Evolutionary conservation across 1,284 basidiomycete species (phyloP), one percentile per base, ranked within the genome.

Genomic region (Microbotryum silenes-acaulis): DNA sequence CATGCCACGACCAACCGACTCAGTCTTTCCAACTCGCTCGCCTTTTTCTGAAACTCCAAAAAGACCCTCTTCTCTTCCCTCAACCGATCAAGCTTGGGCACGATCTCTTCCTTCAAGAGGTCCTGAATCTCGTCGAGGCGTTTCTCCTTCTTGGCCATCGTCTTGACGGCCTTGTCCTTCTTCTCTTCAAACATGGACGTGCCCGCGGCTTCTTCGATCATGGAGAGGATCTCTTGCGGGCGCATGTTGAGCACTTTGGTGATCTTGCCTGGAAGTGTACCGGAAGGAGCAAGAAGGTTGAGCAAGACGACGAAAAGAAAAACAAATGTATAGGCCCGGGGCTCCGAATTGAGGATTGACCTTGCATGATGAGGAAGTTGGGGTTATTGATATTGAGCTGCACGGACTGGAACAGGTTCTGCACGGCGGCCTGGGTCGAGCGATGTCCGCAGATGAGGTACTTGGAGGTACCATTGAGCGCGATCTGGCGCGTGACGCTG

Each of bases 351-450:
- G 14, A 54, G 29, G 23, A 54, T 54, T 87, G 85, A 52, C 96
- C 96, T 78, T 99, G 96, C 93, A 98, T 98, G 76, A 98, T 98
- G 65, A 99, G 82, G 78, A 98, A 98, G 75, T 98, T 98, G 52
- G 96, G 96, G 76, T 97, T 98, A 79, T 98, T 99, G 82, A 99
- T 98, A 76, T 98, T 98, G 71, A 99, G 84, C 76, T 97, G 93
- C 0, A 98, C 92, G 46, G 89, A 88, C 75, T 98, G 96, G 74
- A 99, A 98, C 47, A 98, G 81, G 54, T 87, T 90, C 72, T 97
- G 94, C 2, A 99, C 85, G 0, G 81, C 81, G 65, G 91, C 85
- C 68, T 97, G 91, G 7, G 87, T 86, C 3, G 91, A 83, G 74
- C 94, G 96, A 79, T 97, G 96, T 0, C 96, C 96, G 72, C 97